These are phyloP conservation scores for Phytophthora multivora DNA, from an alignment of 352 stramenopile genomes.

Conservation along the genomic window DNA sequence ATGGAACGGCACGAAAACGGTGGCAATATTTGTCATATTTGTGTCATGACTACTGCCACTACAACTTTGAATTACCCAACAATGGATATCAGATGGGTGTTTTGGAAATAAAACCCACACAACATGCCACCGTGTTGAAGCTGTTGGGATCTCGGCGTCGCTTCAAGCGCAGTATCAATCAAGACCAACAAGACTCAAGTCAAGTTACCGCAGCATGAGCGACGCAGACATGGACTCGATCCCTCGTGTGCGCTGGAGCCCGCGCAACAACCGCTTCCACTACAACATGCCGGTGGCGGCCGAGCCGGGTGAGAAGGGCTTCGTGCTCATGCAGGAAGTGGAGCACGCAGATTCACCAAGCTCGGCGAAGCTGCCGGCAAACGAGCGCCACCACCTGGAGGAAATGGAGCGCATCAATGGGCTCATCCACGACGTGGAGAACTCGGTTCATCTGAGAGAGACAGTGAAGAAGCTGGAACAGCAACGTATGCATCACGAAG, in stretches of 20 bases:
- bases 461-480: slow-evolving; percentile 66
- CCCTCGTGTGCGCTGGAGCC: slow-evolving; percentile 73
- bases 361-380: slow-evolving; percentile 44
- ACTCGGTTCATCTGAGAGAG: slow-evolving; percentile 63
- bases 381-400: slow-evolving; percentile 55
- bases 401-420: slow-evolving; percentile 79
- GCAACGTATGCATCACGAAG: slow-evolving; percentile 57
- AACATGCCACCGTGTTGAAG: neutral
- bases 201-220: neutral
- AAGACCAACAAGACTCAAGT: neutral
- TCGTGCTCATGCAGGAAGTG: slow-evolving; percentile 75
- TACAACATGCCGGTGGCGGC: slow-evolving; percentile 68
- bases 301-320: slow-evolving; percentile 63
- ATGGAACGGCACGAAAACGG: neutral
- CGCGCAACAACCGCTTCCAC: slow-evolving; percentile 79
- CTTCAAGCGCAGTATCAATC: neutral
- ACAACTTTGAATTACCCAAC: neutral
- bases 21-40: neutral
- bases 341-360: slow-evolving; percentile 56
- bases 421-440: slow-evolving; percentile 75
- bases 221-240: slow-evolving; percentile 51
- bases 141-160: neutral
- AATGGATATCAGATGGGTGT: too few relatives aligned
- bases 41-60: neutral
- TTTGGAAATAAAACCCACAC: too few relatives aligned